Base-by-base conservation (phyloP, 495 filamentous ascomycete genomes). In the Recurvomyces mirabilis region DNA sequence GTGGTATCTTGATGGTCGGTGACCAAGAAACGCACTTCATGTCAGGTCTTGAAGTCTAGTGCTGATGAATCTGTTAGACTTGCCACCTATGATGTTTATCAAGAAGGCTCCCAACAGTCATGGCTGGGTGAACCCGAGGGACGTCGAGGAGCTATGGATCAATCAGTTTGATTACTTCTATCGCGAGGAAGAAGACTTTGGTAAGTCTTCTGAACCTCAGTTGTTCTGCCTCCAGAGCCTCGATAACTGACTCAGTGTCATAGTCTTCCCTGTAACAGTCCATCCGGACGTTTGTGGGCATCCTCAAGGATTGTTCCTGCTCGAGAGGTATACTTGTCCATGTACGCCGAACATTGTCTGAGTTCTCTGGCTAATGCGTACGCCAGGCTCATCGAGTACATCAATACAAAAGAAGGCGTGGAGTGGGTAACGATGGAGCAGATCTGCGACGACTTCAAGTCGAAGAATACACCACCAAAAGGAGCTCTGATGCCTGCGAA, bases 401-500 rank as follows among this genome's bases (percentile, higher is more conserved):
- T 75, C 46, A 73, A 67, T 49, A 66, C 60, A 29, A 63, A 73
- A 38, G 65, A 73, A 33, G 71, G 71, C 4, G 70, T 75, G 9
- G 71, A 74, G 41, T 75, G 69, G 63, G 62, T 68, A 14, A 72
- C 71, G 0, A 68, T 72, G 64, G 71, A 67, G 42, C 59, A 76
- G 55, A 77, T 77, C 56, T 64, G 60, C 14, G 68, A 75, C 40
- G 67, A 74, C 26, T 77, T 74, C 55, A 77, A 75, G 45, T 72
- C 64, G 42, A 83, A 77, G 59, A 84, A 82, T 44, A 63, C 68
- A 29, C 77, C 82, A 4, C 71, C 77, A 3, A 66, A 61, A 35
- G 81, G 79, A 0, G 81, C 81, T 3, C 59, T 77, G 57, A 73
- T 85, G 71, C 82, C 83, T 4, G 78, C 78, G 24, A 60, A 68